Evolutionary conservation across 2,329 filamentous ascomycete species (phyloP), one percentile per base, ranked within the genome.

Genomic region (Alternaria longipes): DNA sequence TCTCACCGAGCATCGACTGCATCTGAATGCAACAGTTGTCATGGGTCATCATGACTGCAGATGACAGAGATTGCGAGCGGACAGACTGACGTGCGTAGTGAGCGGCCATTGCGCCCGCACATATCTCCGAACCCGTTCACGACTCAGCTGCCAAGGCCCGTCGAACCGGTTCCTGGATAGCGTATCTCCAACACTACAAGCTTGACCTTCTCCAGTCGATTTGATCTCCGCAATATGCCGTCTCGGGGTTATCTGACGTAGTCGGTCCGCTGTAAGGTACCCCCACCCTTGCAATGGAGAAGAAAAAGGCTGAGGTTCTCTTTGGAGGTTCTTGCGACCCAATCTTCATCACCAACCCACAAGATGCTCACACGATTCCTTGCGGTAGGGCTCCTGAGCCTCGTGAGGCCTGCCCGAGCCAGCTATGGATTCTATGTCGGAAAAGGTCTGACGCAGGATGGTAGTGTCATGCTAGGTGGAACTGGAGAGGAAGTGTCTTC

Each of bases 361-460:
- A 45, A 20, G n/a, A 67, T 67, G 63, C 50, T 62, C 22, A 47
- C 46, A 6, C 55, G 32, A 8, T 32, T 52, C 34, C 32, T 58
- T 32, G 38, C 54, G 8, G 45, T 59, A 41, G 59, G 47, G 16
- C 55, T 67, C 12, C 49, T 66, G 11, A 40, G 63, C 22, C 44
- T 70, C 34, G 42, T 59, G 1, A 58, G 67, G 12, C 61, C 61
- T 1, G 46, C 61, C 6, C 53, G 55, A n/a, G 80, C 80, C n/a
- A 83, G 82, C 71, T 83, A 83, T 67, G 81, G 80, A 14, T 83
- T 83, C 69, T 84, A 83, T 54, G 80, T 84, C 18, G 82, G 82
- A 60, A 82, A 82, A 60, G 74, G 78, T 40, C 78, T 84, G 61
- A 83, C 82, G 0, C 70, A 75, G 14, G 77, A 80, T 61, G 80